Conservation (phyloP, 805 yeast genomes). For the Sugiyamaella valdiviana region DNA sequence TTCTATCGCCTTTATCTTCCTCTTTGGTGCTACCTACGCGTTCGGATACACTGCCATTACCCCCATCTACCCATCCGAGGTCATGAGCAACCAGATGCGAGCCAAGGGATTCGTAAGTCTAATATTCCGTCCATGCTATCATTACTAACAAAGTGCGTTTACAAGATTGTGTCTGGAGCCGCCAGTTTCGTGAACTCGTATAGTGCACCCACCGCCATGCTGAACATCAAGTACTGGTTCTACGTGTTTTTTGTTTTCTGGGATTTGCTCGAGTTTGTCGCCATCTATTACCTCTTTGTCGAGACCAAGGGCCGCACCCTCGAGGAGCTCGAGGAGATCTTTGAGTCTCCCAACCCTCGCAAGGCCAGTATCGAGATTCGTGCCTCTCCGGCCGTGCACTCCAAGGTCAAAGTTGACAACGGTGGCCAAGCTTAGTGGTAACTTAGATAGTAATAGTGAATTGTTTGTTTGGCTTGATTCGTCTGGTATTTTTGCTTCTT, state of each 20-base stretch:
- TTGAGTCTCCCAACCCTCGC: slow-evolving; percentile 10
- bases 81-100: slow-evolving; percentile 26
- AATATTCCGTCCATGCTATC: not conserved
- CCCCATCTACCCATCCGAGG: slow-evolving; percentile 29
- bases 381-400: not conserved
- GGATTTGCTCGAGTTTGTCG: slow-evolving; percentile 24
- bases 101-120: slow-evolving; percentile 20
- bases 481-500: too few relatives aligned
- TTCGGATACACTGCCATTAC: slow-evolving; percentile 33
- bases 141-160: slow-evolving; percentile 6
- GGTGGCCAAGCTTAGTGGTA: too few relatives aligned
- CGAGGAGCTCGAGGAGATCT: slow-evolving; percentile 14
- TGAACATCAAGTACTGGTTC: slow-evolving; percentile 30
- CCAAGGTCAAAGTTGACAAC: not conserved
- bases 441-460: not conserved
- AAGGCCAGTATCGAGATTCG: slow-evolving; percentile 6
- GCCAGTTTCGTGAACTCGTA: slow-evolving; percentile 22
- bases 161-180: slow-evolving; percentile 5
- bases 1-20: slow-evolving; percentile 11
- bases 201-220: slow-evolving; percentile 27
- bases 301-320: slow-evolving; percentile 21
- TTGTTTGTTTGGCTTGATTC: not conserved
- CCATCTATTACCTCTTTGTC: slow-evolving; percentile 33
- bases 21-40: slow-evolving; percentile 12
- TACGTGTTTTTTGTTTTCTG: slow-evolving; percentile 31